Conservation (phyloP, 345 rosid species). For the Gossypium arboreum region DNA sequence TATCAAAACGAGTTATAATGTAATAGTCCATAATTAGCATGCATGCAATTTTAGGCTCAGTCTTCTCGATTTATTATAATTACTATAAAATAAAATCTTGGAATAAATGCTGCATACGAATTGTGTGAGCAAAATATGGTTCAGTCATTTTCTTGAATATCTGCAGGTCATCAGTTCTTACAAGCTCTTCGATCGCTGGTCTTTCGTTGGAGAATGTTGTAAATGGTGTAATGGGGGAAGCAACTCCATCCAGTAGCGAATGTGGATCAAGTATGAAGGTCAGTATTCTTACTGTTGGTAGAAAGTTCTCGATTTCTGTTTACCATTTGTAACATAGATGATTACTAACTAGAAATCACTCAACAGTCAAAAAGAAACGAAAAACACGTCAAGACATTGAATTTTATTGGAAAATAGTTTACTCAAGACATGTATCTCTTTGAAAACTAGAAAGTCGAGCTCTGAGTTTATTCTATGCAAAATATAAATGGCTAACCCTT, state of each 20-base stretch:
- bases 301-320: neutral
- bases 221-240: constrained; percentile 52
- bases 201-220: constrained; percentile 69
- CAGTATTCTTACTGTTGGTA: constrained; percentile 16
- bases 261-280: constrained; percentile 76
- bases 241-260: constrained; percentile 59
- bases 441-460: constrained; percentile 2
- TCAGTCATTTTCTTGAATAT: constrained; percentile 4
- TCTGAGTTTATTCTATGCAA: neutral
- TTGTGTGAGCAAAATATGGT: neutral
- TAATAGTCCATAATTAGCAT: neutral
- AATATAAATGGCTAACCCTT: neutral
- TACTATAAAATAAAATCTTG: neutral
- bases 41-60: neutral
- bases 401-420: neutral
- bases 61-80: neutral
- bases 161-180: constrained; percentile 63
- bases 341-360: neutral
- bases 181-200: constrained; percentile 51
- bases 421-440: neutral
- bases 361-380: neutral
- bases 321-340: neutral
- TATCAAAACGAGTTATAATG: neutral
- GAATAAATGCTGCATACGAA: neutral
- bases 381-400: neutral